Base-by-base conservation (phyloP, 495 filamentous ascomycete genomes). In the Xylona heveae region DNA sequence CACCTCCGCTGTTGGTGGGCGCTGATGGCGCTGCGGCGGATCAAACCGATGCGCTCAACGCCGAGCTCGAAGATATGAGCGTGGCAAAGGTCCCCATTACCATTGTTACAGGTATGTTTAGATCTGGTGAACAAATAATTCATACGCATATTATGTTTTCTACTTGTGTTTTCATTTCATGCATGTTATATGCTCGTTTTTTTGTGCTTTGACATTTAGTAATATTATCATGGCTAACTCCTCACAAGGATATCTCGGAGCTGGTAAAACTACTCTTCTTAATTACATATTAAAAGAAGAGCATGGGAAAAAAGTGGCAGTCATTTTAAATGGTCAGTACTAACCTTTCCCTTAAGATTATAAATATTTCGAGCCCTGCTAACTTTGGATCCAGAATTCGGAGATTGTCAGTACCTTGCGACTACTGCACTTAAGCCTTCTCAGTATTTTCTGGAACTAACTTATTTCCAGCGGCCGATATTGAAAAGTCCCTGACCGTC, bases 251-350 rank as follows among this genome's bases (percentile, higher is more conserved):
- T 97, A 95, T 42, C 66, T 97, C 12, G 88, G 88, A 19, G 78
- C 88, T 16, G 88, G 88, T 13, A 97, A 97, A 51, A 95, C 85
- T 0, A 95, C 90, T 0, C 57, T 97, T 5, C 58, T 97, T 28
- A 97, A 97, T 46, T 90, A 95, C 49, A 94, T 97, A 26, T 60
- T 97, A 22, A 82, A 70, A 14, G 82, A 83, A 38, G 71, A 80
- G 33, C 88, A 95, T 64, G 85, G 84, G 46, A 95, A 94, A 61
- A 88, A 74, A 49, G 82, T 97, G 48, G 88, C 88, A 6, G 88
- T 97, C 17, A 97, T 97, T 36, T 68, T 95, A 56, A 97, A 97
- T 51, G 85, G 81, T 68, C 48, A 39, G 57, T 59, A 38, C 33
- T 35, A 31, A 26, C 35, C 30, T 28, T 36, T 34, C 33, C 5